Evolutionary conservation across 2,329 filamentous ascomycete species (phyloP).

Genomic region (Grosmannia huntii): DNA sequence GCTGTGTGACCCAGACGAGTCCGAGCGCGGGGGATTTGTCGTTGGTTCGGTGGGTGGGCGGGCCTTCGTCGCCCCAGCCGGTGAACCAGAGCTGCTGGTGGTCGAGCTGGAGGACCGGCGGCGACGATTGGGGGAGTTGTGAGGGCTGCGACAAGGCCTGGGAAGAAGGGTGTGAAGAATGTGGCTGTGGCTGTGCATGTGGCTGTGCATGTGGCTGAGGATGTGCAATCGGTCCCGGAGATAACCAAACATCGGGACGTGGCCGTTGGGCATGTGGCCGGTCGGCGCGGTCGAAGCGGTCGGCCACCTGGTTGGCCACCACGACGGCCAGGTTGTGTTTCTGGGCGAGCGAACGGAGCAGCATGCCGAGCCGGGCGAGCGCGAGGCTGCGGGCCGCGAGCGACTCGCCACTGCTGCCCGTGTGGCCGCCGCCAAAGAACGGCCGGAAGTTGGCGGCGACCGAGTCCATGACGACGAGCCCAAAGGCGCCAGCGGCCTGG

Average conservation of each 20-base stretch:
- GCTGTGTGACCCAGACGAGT: conserved; percentile 82
- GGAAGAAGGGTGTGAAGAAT: too few relatives aligned
- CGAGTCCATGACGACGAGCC: conserved; percentile 78
- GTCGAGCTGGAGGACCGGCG: conserved; percentile 56
- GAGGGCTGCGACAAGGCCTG: background rate
- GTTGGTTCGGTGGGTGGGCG: conserved; percentile 23
- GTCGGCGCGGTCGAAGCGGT: conserved; percentile 48
- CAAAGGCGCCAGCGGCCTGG: conserved; percentile 55
- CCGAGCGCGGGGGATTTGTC: conserved; percentile 80
- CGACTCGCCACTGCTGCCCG: background rate
- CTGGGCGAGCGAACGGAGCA: conserved; percentile 64
- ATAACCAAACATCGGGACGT: background rate
- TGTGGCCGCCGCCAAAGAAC: conserved; percentile 54
- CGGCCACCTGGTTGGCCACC: conserved; percentile 89
- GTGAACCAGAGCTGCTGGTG: conserved; percentile 94
- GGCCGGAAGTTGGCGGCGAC: conserved; percentile 93
- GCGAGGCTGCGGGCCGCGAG: conserved; percentile 68
- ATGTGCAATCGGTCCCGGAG: background rate
- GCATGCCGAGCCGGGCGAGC: conserved; percentile 61
- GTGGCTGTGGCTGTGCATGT: background rate
- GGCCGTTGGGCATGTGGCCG: conserved; percentile 9
- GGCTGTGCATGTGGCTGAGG: background rate
- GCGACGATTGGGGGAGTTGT: conserved; percentile 11
- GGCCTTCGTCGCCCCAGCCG: conserved; percentile 70
- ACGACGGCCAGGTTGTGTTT: conserved; percentile 70